Conservation (phyloP, 305 asterid genomes). For the Fraxinus angustifolia region DNA sequence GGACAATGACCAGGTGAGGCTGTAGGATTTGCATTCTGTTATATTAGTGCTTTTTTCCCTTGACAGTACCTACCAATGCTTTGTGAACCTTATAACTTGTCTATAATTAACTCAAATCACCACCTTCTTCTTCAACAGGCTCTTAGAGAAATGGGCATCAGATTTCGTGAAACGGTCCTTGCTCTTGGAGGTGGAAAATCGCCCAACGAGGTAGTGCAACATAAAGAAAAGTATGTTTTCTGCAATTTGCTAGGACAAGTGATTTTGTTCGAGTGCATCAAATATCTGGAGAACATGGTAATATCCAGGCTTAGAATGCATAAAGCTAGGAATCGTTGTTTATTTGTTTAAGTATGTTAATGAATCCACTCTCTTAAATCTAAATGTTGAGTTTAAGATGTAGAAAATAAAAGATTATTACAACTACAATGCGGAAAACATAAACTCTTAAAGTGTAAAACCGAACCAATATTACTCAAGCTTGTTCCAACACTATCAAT, state of each 20-base stretch:
- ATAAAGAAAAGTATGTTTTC: neutral
- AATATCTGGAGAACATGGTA: neutral
- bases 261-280: neutral
- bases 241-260: neutral
- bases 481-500: too few species aligned
- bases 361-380: neutral
- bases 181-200: constrained; percentile 86
- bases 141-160: constrained; percentile 56
- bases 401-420: too few species aligned
- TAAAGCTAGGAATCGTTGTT: neutral
- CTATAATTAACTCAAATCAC: neutral
- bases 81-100: neutral
- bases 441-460: too few species aligned
- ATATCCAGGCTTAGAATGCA: neutral
- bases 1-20: constrained; percentile 54
- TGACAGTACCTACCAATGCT: neutral
- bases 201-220: constrained; percentile 52
- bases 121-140: constrained; percentile 35
- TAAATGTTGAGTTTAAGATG: too few species aligned
- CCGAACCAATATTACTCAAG: too few species aligned
- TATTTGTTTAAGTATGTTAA: neutral
- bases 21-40: neutral
- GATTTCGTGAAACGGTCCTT: constrained; percentile 72
- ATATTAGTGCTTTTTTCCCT: neutral
- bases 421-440: too few species aligned